phyloP scores from a whole-genome alignment of 1,284 basidiomycete species.

The Xerocomus tenax region DNA sequence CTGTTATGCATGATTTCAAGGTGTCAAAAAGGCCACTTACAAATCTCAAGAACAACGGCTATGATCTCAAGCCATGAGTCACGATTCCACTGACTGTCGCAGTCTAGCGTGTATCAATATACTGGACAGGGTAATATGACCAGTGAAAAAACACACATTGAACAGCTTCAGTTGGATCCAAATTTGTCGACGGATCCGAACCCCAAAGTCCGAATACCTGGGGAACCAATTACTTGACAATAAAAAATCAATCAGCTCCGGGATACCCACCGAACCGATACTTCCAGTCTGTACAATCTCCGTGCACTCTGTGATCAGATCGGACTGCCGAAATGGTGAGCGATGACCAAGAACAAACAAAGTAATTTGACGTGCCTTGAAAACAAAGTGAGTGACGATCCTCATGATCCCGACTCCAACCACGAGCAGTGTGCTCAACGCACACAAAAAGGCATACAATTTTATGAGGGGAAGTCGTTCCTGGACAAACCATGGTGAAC shows the following conservation, averaged over 20 bases:
- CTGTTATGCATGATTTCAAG: not conserved
- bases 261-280: slow-evolving; percentile 16
- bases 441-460: slow-evolving; percentile 48
- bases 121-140: not conserved
- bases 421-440: slow-evolving; percentile 45
- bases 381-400: slow-evolving; percentile 56
- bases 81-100: slow-evolving; percentile 30
- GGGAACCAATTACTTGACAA: slow-evolving; percentile 8
- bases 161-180: slow-evolving; percentile 12
- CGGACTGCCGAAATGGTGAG: slow-evolving; percentile 27
- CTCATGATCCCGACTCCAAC: slow-evolving; percentile 48
- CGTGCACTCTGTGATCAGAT: slow-evolving; percentile 24
- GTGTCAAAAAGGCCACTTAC: slow-evolving; percentile 21
- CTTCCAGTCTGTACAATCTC: slow-evolving; percentile 16
- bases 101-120: slow-evolving; percentile 24
- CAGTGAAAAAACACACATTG: slow-evolving; percentile 17
- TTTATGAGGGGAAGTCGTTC: slow-evolving; percentile 51
- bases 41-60: slow-evolving; percentile 10
- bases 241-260: not conserved
- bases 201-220: slow-evolving; percentile 30
- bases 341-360: not conserved
- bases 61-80: slow-evolving; percentile 29
- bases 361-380: slow-evolving; percentile 43
- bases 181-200: slow-evolving; percentile 2
- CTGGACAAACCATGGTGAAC: slow-evolving; percentile 30